Conservation (phyloP, 2,329 filamentous ascomycete genomes). For the Epichloe coenophiala region DNA sequence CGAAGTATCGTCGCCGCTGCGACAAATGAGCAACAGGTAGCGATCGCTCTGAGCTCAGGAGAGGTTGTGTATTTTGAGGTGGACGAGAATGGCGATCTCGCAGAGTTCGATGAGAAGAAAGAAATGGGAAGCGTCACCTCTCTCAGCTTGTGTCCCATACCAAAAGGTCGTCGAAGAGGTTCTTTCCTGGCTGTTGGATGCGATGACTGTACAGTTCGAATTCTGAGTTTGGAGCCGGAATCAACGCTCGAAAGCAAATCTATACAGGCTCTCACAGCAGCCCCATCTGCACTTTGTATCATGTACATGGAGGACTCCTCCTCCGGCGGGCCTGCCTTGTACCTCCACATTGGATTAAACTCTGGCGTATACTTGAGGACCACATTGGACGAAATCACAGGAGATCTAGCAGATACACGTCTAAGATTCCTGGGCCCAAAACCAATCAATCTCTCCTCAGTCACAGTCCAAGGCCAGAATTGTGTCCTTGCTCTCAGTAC, state of each 20-base stretch:
- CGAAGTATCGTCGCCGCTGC: slow-evolving; percentile 88
- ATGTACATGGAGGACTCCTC: slow-evolving; percentile 93
- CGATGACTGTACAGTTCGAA: slow-evolving; percentile 89
- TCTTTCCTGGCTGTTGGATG: slow-evolving; percentile 92
- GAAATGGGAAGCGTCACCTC: slow-evolving; percentile 91
- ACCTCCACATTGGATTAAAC: slow-evolving; percentile 88
- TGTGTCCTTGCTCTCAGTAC: slow-evolving; percentile 85
- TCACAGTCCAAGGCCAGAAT: slow-evolving; percentile 69
- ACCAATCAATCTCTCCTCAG: slow-evolving; percentile 76
- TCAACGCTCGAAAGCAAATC: slow-evolving; percentile 86
- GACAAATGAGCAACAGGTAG: slow-evolving; percentile 89
- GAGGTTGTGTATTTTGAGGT: slow-evolving; percentile 98
- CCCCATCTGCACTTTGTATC: slow-evolving; percentile 77
- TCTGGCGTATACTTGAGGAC: slow-evolving; percentile 93
- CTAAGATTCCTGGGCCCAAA: slow-evolving; percentile 91
- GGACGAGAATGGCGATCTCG: slow-evolving; percentile 77
- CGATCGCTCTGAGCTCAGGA: slow-evolving; percentile 83
- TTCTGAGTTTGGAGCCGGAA: slow-evolving; percentile 80
- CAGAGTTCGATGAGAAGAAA: slow-evolving; percentile 89
- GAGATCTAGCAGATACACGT: slow-evolving; percentile 86
- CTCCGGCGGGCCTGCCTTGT: slow-evolving; percentile 78
- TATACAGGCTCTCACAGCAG: slow-evolving; percentile 82
- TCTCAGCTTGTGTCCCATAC: slow-evolving; percentile 80
- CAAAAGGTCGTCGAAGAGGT: slow-evolving; percentile 72
- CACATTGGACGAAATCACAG: slow-evolving; percentile 85